Conservation (phyloP, 2,329 filamentous ascomycete genomes). For the Diaporthe vaccinii region DNA sequence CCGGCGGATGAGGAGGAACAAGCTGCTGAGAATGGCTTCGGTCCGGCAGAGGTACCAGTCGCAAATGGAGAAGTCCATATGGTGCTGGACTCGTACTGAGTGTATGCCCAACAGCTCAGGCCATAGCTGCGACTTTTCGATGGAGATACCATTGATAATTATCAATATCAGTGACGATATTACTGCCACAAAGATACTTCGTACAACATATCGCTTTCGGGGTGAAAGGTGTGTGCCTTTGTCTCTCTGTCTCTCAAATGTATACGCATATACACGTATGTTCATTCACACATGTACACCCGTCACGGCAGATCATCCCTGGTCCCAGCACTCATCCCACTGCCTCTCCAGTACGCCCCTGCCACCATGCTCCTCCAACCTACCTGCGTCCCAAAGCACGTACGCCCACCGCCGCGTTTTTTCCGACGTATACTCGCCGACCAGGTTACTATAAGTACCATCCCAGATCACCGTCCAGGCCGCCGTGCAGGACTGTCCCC, state of each 20-base stretch:
- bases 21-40: neutral
- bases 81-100: neutral
- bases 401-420: conserved; percentile 40
- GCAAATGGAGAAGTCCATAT: neutral
- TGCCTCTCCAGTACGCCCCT: conserved; percentile 12
- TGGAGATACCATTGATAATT: too few species aligned
- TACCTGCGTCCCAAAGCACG: conserved; percentile 44
- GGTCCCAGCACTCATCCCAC: neutral
- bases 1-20: conserved; percentile 20
- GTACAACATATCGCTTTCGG: too few species aligned
- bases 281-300: neutral
- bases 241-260: neutral
- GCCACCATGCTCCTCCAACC: neutral
- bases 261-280: neutral
- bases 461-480: conserved; percentile 42
- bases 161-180: neutral
- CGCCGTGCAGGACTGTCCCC: conserved; percentile 8
- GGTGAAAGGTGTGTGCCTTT: neutral
- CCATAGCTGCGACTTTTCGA: neutral
- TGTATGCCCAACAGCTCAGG: neutral
- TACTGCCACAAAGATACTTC: too few species aligned
- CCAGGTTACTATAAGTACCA: conserved; percentile 39
- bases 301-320: neutral
- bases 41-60: neutral
- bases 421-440: conserved; percentile 38